Base-by-base conservation (phyloP, 1,284 basidiomycete species). In the Mrakiaceae sp. region DNA sequence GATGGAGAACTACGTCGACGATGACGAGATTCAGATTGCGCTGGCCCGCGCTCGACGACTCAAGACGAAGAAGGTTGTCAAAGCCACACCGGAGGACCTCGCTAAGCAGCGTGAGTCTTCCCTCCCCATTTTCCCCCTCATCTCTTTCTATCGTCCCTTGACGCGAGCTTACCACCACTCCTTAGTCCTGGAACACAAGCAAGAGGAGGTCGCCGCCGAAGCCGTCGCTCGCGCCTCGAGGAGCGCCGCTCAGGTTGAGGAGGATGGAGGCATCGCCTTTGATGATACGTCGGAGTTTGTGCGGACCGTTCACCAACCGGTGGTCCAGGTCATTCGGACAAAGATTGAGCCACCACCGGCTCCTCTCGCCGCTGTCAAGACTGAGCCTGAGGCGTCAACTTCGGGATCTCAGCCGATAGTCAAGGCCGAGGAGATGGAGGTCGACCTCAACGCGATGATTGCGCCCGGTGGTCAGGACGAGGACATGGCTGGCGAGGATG, bases 201-300 rank as follows among this genome's bases (percentile, higher is more conserved):
- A 79, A 2, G 78, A 75, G 16, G 74, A 80, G 52, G 76, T 75
- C 8, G 74, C 75, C 43, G 78, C 80, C 44, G 73, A 78, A 10
- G 79, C 83, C 42, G 63, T 66, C 64, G 84, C 85, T 61, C 61
- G 47, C 11, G 62, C 61, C 16, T 66, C 65, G 7, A n/a, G 27
- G 6, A 51, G 55, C 9, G 65, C 65, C 8, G 65, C 61, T 16
- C 77, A 81, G 7, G 86, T 86, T 67, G 84, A 84, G 2, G 82
- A 80, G 27, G 82, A 82, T 42, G 79, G 78, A 58, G 80, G 79
- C 27, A 80, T 99, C 47, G 89, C 88, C 0, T 94, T 99, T 67
- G 95, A 98, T 73, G 93, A 97, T 71, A 98, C 96, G 0, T 91
- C 91, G 14, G 94, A 98, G 74, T 99, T 99, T 71, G 90, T 98